These are phyloP conservation scores for Neurospora sp. DNA, from an alignment of 495 filamentous ascomycete species.

Conservation along the genomic window DNA sequence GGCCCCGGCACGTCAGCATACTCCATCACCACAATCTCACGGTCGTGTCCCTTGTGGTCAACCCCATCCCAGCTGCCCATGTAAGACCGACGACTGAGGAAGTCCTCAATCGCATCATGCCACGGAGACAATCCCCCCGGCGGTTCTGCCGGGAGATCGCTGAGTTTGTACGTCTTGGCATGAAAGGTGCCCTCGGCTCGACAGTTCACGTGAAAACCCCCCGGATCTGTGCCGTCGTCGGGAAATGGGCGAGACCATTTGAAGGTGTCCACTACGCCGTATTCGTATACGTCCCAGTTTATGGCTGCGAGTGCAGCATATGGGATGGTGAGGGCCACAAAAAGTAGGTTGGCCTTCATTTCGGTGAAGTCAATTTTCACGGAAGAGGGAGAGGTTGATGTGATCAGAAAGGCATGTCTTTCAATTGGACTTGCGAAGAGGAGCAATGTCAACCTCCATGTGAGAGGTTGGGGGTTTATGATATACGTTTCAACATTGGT, in stretches of 20 bases:
- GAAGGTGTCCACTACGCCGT: constrained; percentile 23
- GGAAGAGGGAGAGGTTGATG: neutral
- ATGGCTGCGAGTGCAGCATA: constrained; percentile 1
- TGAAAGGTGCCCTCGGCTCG: constrained; percentile 12
- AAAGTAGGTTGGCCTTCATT: constrained; percentile 3
- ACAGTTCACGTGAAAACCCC: constrained; percentile 22
- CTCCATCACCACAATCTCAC: constrained; percentile 27
- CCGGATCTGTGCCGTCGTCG: constrained; percentile 20
- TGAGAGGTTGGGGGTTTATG: neutral
- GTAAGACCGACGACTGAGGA: constrained; percentile 14
- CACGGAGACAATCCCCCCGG: constrained; percentile 20
- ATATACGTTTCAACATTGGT: neutral
- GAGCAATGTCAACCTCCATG: neutral
- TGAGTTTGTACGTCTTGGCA: constrained; percentile 23
- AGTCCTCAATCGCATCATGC: constrained; percentile 15
- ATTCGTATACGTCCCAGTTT: constrained; percentile 25
- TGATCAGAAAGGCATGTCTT: neutral
- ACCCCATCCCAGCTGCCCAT: constrained; percentile 26
- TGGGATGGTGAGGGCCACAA: neutral
- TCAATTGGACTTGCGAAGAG: neutral
- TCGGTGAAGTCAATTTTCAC: neutral
- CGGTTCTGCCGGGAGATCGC: constrained; percentile 10
- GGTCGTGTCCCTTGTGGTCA: constrained; percentile 21
- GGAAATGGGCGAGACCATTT: constrained; percentile 24
- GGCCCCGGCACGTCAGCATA: constrained; percentile 19